These are phyloP conservation scores for Aspergillus fumigatus DNA, from an alignment of 2,329 filamentous ascomycete genomes.

Conservation along the genomic window DNA sequence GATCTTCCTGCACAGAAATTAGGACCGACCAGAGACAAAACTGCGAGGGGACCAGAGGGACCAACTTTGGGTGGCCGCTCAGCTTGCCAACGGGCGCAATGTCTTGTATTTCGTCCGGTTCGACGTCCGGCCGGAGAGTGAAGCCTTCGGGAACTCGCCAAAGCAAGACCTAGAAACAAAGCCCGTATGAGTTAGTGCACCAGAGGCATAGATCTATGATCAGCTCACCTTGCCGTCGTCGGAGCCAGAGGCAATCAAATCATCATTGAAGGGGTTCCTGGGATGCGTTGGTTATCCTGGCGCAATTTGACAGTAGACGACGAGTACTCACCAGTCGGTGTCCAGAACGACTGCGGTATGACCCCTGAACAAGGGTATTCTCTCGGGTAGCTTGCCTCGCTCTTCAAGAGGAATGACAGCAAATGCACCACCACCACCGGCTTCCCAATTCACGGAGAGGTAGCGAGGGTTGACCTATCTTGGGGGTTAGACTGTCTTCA, in stretches of 20 bases:
- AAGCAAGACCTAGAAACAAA: constrained; percentile 63
- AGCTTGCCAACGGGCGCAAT: constrained; percentile 78
- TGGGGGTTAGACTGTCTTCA: constrained; percentile 15
- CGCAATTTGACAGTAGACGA: constrained; percentile 4
- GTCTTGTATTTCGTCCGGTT: constrained; percentile 70
- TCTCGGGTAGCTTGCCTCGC: constrained; percentile 84
- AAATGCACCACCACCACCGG: constrained; percentile 91
- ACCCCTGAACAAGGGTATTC: constrained; percentile 89
- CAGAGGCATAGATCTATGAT: neutral
- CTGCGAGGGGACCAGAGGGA: neutral
- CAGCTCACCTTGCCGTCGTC: constrained; percentile 77
- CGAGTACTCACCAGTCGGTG: constrained; percentile 75
- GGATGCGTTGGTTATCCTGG: constrained; percentile 7
- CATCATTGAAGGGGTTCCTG: constrained; percentile 96
- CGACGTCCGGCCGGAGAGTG: constrained; percentile 72
- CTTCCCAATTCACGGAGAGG: constrained; percentile 97
- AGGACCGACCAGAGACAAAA: constrained; percentile 1
- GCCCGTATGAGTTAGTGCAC: constrained; percentile 3
- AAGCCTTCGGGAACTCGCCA: constrained; percentile 93
- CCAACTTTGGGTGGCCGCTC: constrained; percentile 77
- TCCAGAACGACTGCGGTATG: constrained; percentile 95
- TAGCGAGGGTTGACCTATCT: constrained; percentile 87
- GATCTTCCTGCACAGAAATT: constrained; percentile 66
- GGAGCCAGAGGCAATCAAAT: constrained; percentile 84
- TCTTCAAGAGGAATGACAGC: constrained; percentile 90